Conservation (phyloP, 768 basidiomycete genomes). For the Lentinula sp. region DNA sequence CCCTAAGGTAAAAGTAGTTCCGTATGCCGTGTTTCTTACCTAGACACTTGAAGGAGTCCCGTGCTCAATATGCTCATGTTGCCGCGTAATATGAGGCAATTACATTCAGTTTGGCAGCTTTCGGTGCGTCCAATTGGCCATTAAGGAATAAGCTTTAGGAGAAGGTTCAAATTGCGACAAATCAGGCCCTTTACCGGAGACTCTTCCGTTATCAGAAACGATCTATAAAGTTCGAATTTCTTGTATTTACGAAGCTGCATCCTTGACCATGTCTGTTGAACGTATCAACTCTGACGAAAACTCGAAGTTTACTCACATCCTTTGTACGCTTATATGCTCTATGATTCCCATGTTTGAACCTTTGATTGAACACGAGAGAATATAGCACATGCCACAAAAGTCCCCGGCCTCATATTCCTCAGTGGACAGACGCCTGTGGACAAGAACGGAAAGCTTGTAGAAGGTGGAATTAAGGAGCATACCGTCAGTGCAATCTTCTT, state of each 20-base stretch:
- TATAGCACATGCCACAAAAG: slow-evolving; percentile 51
- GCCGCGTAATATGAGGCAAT: too few relatives aligned
- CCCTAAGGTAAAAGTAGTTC: slow-evolving; percentile 51
- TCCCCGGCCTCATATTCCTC: slow-evolving; percentile 53
- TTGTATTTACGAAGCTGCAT: background rate
- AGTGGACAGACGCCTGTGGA: slow-evolving; percentile 56
- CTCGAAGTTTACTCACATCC: slow-evolving; percentile 37
- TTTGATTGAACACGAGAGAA: background rate
- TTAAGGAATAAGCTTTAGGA: too few relatives aligned
- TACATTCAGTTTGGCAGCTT: too few relatives aligned
- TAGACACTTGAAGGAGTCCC: slow-evolving; percentile 64
- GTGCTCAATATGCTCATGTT: too few relatives aligned
- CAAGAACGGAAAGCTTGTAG: slow-evolving; percentile 35
- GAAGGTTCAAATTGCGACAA: too few relatives aligned
- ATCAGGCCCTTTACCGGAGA: too few relatives aligned
- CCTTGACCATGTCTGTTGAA: slow-evolving; percentile 39
- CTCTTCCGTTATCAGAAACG: too few relatives aligned
- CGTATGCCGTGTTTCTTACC: background rate
- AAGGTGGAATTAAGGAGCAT: slow-evolving; percentile 54
- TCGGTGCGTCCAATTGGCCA: too few relatives aligned
- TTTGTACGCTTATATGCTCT: slow-evolving; percentile 29
- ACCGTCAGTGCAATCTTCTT: slow-evolving; percentile 32
- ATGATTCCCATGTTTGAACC: background rate
- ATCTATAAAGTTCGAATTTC: background rate
- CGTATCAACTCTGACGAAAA: slow-evolving; percentile 49